Evolutionary conservation across 1,284 basidiomycete species (phyloP).

Genomic region (Agroathelia rolfsii): DNA sequence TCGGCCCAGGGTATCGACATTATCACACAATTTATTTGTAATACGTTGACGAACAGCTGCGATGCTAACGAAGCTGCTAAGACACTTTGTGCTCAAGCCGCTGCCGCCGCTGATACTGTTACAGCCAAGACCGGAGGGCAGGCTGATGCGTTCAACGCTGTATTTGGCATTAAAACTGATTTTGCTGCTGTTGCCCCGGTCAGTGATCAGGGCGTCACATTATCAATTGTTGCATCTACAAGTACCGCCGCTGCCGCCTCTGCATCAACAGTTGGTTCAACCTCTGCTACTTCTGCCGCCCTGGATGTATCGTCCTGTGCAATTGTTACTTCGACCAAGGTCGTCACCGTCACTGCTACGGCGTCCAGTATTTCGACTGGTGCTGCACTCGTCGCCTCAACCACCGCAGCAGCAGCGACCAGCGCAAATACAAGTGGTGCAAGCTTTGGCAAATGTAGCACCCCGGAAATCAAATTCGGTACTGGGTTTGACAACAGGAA

Average conservation of each 20-base stretch:
- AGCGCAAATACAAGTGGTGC: conserved; percentile 13
- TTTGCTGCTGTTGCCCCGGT: conserved; percentile 27
- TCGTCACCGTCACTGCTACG: conserved; percentile 9
- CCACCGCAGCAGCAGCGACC: conserved; percentile 15
- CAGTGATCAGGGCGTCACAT: conserved; percentile 29
- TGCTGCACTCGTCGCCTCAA: conserved; percentile 11
- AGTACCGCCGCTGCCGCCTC: conserved; percentile 12
- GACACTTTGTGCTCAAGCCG: conserved; percentile 34
- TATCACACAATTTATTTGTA: conserved; percentile 48
- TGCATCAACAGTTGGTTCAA: conserved; percentile 7
- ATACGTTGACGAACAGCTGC: conserved; percentile 40
- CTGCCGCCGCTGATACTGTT: conserved; percentile 30
- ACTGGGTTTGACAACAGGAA: conserved; percentile 46
- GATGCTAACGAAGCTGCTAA: conserved; percentile 40
- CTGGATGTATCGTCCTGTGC: conserved; percentile 6
- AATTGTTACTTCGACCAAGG: conserved; percentile 4
- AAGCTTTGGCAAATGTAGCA: conserved; percentile 48
- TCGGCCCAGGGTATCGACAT: conserved; percentile 43
- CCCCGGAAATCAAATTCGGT: conserved; percentile 52
- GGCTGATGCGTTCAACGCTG: conserved; percentile 51
- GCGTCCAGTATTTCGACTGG: conserved; percentile 9
- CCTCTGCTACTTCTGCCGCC: conserved; percentile 9
- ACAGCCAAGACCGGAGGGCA: conserved; percentile 39
- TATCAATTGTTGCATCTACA: conserved; percentile 20
- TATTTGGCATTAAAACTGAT: conserved; percentile 36